Conservation (phyloP, 2,329 filamentous ascomycete species). For the Leptodontidium sp. region DNA sequence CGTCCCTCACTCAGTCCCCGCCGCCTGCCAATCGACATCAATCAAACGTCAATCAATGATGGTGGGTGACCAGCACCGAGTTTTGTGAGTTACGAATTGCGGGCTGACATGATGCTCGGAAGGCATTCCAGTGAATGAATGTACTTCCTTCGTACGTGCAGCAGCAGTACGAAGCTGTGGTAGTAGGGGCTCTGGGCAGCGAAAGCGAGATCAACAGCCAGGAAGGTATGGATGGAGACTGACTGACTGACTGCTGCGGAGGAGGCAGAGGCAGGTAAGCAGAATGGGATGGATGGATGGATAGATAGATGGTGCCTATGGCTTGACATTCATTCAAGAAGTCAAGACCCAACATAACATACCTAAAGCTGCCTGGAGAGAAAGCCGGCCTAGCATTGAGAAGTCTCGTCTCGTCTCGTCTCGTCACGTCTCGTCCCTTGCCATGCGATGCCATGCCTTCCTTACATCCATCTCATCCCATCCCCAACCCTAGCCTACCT, state of each 20-base stretch:
- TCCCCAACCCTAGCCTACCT: no score
- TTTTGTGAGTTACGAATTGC: conserved; percentile 2
- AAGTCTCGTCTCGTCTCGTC: not conserved
- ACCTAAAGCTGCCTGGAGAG: not conserved
- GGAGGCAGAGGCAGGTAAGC: not conserved
- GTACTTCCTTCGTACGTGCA: not conserved
- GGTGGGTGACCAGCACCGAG: conserved; percentile 1
- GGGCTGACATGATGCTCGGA: conserved; percentile 16
- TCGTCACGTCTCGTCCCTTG: not conserved
- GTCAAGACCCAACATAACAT: not conserved
- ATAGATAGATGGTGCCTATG: no score
- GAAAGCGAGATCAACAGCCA: conserved; percentile 5
- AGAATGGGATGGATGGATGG: not conserved
- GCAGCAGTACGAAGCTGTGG: conserved; percentile 14
- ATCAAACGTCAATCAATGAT: not conserved
- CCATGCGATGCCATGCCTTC: not conserved
- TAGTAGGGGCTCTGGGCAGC: not conserved
- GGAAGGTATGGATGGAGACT: not conserved
- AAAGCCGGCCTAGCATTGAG: not conserved
- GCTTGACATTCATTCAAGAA: no score
- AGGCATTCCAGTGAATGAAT: not conserved
- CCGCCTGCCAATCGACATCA: conserved; percentile 4
- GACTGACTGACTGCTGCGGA: not conserved
- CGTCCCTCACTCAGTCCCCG: not conserved
- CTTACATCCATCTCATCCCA: not conserved